Percentiles rank a stretch among this genome's conserved stretches.
Conservation (phyloP, 306 rosid genomes). For the cucumber (Cucumis sativus) region DNA sequence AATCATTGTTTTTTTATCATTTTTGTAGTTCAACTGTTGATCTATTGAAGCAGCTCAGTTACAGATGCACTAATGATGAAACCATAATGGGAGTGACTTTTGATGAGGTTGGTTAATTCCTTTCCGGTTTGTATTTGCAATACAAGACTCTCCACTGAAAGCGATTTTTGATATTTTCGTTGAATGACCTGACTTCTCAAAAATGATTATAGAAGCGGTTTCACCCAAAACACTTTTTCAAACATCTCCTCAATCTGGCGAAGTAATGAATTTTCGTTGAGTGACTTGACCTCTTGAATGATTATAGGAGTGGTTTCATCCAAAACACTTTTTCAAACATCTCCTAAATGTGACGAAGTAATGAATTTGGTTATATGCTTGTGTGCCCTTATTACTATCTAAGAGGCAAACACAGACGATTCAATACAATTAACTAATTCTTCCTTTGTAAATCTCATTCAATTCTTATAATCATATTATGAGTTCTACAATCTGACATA, state of each 20-base stretch:
- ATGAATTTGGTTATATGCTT: background rate
- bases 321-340: background rate
- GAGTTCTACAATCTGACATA: background rate
- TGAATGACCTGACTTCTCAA: background rate
- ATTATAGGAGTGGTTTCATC: background rate
- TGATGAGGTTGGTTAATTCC: conserved; percentile 43
- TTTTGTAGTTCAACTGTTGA: conserved; percentile 39
- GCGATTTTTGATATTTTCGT: too few species aligned
- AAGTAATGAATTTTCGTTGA: too few species aligned
- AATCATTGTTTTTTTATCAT: background rate
- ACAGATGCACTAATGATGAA: conserved; percentile 32
- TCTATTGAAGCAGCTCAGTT: conserved; percentile 61
- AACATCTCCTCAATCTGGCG: background rate
- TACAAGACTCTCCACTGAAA: background rate
- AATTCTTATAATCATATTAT: background rate
- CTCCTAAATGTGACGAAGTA: background rate
- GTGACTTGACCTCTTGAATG: background rate
- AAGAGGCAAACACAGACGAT: background rate
- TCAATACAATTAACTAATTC: background rate
- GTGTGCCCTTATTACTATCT: background rate
- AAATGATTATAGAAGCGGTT: background rate
- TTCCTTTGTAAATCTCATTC: background rate
- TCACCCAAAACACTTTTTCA: background rate
- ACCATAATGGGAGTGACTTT: conserved; percentile 36
- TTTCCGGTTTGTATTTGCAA: background rate